Evolutionary conservation across 2,329 filamentous ascomycete genomes (phyloP), one percentile per base, ranked within the genome.

Genomic region (Septoria petroselini): DNA sequence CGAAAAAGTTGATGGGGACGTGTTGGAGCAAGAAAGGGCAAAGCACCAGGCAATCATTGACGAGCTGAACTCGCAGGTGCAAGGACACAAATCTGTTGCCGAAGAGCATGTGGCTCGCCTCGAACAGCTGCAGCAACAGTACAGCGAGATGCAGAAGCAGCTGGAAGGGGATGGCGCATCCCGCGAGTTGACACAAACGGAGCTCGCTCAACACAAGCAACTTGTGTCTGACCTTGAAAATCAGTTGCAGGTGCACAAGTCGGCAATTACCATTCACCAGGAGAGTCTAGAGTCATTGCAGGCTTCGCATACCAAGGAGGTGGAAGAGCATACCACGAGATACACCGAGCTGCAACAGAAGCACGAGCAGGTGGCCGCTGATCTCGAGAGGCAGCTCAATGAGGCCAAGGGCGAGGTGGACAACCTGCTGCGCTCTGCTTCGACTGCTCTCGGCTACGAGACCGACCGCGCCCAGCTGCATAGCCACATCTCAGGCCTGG

Each of bases 81-180:
- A 91, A 43, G 83, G 89, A 64, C 90, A 95, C 71, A 91, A 87
- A 71, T 73, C 78, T 3, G 80, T 86, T 30, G 84, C 94, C 60
- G 78, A 79, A 55, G 77, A 74, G 58, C 88, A 91, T 61, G 75
- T 82, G 9, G 66, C 78, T 31, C 87, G 84, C 61, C 83, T 95
- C 23, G 76, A 82, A 2, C 80, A 86, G 57, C 76, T 95, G 11
- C 89, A 95, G 68, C 72, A 83, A 56, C 80, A 84, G 3, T 85
- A 94, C 64, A 69, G 78, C 25, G 76, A 78, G 19, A 80, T 86
- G 42, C 80, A 82, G 61, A 71, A 78, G 39, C 80, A 91, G 61
- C 76, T 94, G 8, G 81, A 88, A 31, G 78, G 85, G 45, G 78
- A 84, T 37, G 75, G 77, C 7, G 77, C 80, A 44, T 76, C 80